Conservation (phyloP, 257 asterid species). For the Lavandula angustifolia region DNA sequence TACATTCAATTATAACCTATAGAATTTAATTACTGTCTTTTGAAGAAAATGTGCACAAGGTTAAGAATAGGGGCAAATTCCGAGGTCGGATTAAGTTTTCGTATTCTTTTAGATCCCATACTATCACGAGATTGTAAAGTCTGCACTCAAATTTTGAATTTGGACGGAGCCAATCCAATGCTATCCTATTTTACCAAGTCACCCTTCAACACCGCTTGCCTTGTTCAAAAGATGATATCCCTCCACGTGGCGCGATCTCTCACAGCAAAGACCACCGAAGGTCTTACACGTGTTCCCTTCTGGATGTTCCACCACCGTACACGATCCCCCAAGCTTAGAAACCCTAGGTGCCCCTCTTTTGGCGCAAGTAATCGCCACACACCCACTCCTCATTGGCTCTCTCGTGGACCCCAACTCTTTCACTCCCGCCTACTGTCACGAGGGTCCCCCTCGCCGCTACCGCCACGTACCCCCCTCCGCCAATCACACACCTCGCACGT, state of each 20-base stretch:
- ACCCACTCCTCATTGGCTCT: constrained; percentile 36
- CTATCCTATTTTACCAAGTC: no score
- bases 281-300: constrained; percentile 27
- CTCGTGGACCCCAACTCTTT: neutral
- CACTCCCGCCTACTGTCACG: constrained; percentile 25
- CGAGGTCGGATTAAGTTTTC: no score
- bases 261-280: neutral
- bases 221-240: neutral
- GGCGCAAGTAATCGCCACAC: constrained; percentile 37
- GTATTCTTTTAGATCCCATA: no score
- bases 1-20: no score
- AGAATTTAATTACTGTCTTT: no score
- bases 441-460: constrained; percentile 32
- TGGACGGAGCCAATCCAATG: neutral
- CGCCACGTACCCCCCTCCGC: constrained; percentile 46
- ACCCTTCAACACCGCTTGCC: constrained; percentile 10
- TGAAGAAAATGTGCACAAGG: no score
- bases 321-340: constrained; percentile 32
- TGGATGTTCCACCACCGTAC: constrained; percentile 36
- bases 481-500: constrained; percentile 36
- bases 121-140: no score
- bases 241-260: constrained; percentile 33
- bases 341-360: constrained; percentile 38
- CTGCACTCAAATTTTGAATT: neutral
- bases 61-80: no score